Base-by-base conservation (phyloP, 2,329 filamentous ascomycete species). In the Elsinoe ampelina region DNA sequence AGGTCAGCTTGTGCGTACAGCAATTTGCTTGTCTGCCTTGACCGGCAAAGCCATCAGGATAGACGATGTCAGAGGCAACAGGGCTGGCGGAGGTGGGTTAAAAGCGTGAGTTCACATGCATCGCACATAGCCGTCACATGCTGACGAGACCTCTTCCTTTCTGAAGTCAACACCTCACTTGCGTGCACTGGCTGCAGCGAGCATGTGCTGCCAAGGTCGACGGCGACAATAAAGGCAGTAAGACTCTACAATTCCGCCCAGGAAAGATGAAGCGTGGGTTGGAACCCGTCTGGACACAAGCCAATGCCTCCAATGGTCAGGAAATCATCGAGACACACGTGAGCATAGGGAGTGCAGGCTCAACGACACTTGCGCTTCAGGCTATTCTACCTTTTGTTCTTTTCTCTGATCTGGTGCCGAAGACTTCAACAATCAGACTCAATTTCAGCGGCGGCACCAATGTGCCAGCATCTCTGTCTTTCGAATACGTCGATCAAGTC, bases 1-100 rank as follows among this genome's bases (percentile, higher is more conserved):
- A 22, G 81, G 81, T 12, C 81, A 84, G 65, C 72, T 84, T 2
- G 71, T 83, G 42, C 79, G 81, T 19, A 75, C 80, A 54, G 78
- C 80, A 2, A 62, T 82, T 7, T 75, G 76, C 12, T 68, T 84
- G 2, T 78, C 80, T 1, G 75, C 77, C 4, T 70, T 84, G 13
- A 80, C 76, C 5, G 65, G 66, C 19, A 73, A 67, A 1, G 73
- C 80, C 1, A 67, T 84, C 51, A 70, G 68, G 20, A 77, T 84
- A 60, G 71, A 69, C 41, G 66, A 77, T 58, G 80, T 84, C 57
- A 77, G 81, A 6, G 80, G 75, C 30, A 80, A 76, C 26, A 72
- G 77, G 60, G 64, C 62, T 54, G 73, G 75, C 2, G 76, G 75
- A n/a, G 73, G 73, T 11, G 81, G 81, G 0, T 67, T 84, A 3